Conservation (phyloP, 129 eudicot genomes). For the Artemisia argyi region DNA sequence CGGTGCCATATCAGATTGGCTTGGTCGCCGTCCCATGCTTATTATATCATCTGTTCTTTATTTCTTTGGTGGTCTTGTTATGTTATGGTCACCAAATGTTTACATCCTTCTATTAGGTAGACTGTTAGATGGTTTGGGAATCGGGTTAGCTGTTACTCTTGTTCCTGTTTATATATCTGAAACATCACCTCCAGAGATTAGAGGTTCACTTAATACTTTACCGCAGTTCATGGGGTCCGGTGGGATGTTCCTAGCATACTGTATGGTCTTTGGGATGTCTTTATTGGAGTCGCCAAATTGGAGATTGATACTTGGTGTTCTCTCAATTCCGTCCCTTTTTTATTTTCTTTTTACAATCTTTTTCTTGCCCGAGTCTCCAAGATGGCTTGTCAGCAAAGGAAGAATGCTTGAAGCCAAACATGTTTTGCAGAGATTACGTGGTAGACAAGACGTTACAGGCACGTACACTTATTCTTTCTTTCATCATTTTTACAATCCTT, state of each 20-base stretch:
- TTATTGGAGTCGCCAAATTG: constrained; percentile 65
- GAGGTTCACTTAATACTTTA: constrained; percentile 76
- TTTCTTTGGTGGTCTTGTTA: constrained; percentile 64
- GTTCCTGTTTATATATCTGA: constrained; percentile 88
- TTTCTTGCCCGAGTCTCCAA: constrained; percentile 92
- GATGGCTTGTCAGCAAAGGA: constrained; percentile 98
- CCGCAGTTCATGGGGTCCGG: constrained; percentile 82
- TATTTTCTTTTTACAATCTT: constrained; percentile 55
- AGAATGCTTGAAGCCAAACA: constrained; percentile 74
- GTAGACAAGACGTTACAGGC: constrained; percentile 86
- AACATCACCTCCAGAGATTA: constrained; percentile 80
- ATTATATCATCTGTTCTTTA: constrained; percentile 62
- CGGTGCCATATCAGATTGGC: constrained; percentile 65
- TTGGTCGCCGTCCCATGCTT: constrained; percentile 90
- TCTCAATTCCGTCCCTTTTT: constrained; percentile 64
- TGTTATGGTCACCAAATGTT: constrained; percentile 92
- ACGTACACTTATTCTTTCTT: constrained; percentile 16
- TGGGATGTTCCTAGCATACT: constrained; percentile 83
- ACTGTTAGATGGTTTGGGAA: constrained; percentile 78
- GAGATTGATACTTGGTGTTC: constrained; percentile 94
- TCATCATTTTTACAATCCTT: background rate
- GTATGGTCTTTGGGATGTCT: constrained; percentile 86
- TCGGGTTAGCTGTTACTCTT: constrained; percentile 76
- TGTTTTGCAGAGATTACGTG: constrained; percentile 77
- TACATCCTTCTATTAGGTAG: constrained; percentile 68